Base-by-base conservation (phyloP, 164 flowering plant genomes). In the Magnolia sinica region DNA sequence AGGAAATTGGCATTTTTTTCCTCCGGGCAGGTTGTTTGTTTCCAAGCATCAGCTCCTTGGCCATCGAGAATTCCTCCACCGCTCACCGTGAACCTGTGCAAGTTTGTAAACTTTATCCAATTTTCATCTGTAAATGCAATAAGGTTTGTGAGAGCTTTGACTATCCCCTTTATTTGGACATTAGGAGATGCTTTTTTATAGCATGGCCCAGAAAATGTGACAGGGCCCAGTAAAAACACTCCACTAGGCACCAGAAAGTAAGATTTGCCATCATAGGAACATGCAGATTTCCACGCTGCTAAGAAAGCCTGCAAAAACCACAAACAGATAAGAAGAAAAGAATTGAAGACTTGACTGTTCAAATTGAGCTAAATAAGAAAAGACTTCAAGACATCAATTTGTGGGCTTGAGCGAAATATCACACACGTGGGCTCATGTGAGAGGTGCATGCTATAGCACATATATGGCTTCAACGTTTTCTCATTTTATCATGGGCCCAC, bases 41-140 rank as follows among this genome's bases (percentile, higher is more conserved):
- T 16, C 68, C 68, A 65, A 29, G 68, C 29, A 20, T n/a, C 14
- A 4, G 22, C 27, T 23, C 68, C 68, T 29, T 65, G 68, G 24
- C 68, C 68, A 65, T 65, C 68, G 1, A 65, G 5, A 13, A 29
- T 65, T 65, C 68, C 68, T 65, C 68, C 68, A 7, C 68, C 68
- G 22, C 68, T 65, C 10, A 65, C 13, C 1, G 22, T 22, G 2
- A 65, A 29, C 7, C 68, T 29, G 13, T 65, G 27, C 13, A 65
- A 5, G 8, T 23, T 3, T 14, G 29, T 24, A 20, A 65, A 65
- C 9, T 11, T 65, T 22, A 65, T 65, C 68, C 68, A 65, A 4
- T 16, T 22, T 8, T 20, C 24, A 14, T 23, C 29, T 1, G 37
- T 0, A 29, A n/a, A 65, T 65, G 22, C 13, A 29, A 13, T 22